Evolutionary conservation across 192 early-diverging fungal species (phyloP), one percentile per base, ranked within the genome.

Genomic region (Coemansia guatemalensis): DNA sequence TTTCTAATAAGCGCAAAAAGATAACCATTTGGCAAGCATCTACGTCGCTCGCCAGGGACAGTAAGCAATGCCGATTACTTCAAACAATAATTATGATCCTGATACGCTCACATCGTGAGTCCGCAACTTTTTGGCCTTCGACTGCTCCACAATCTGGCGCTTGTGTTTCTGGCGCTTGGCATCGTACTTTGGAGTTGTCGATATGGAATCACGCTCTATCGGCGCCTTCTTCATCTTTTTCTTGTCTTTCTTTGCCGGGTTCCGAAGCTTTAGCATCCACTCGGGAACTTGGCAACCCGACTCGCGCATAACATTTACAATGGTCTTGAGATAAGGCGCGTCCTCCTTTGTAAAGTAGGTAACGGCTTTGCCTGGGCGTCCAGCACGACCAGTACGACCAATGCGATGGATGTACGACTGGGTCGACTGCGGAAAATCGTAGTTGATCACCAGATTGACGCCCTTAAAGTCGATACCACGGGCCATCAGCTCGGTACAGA

Each of bases 381-480:
- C 97, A 20, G 96, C 97, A 86, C 97, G 92, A 78, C 95, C 97
- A 4, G 97, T 99, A 76, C 97, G 93, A 53, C 96, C 97, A 71
- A 98, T 95, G 62, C 97, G 76, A 81, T 99, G 97, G 69, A 97
- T 95, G 74, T 99, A 99, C 25, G 89, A 90, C 62, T 89, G 88
- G 2, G 92, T 86, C 6, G 88, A 89, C 76, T 94, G 92, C 50
- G 97, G 96, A 69, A 98, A 96, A 72, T 99, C 97, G 63, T 96
- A 99, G 71, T 99, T 99, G 83, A 99, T 92, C 27, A 99, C 97
- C 59, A 94, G 64, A 56, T 95, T 92, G 24, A 99, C 95, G 20
- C 93, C 95, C 73, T 97, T 96, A 78, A 99, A 97, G 83, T 99
- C 96, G 69, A 99, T 91, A 85, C 97, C 97, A 73, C 97, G 91